A percentile compares a stretch with the other conserved stretches of the same genome.
Conservation (phyloP, 163 green algal genomes). For the Scenedesmus sp. region DNA sequence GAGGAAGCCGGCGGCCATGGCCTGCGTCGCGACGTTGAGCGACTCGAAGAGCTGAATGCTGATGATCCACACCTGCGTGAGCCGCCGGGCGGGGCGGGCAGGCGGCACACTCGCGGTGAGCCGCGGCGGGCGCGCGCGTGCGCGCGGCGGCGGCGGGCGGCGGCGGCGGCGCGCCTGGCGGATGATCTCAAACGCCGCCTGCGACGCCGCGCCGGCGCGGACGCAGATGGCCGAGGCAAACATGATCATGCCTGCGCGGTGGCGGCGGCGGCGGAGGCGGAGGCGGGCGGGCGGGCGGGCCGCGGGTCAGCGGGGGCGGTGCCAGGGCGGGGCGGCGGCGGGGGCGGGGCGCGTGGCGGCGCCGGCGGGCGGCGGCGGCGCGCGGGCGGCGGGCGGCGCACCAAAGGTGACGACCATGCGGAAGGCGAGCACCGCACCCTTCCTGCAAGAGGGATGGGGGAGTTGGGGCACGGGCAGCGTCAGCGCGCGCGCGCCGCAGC, state of each 20-base stretch:
- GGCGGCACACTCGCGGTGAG: background rate
- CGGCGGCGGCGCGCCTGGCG: conserved; percentile 44
- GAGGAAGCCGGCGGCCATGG: conserved; percentile 55
- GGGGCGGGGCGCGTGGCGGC: too few relatives aligned
- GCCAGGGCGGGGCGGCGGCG: too few relatives aligned
- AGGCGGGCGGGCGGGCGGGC: too few relatives aligned
- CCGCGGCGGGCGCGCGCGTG: background rate
- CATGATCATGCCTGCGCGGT: conserved; percentile 60
- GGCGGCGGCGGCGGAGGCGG: too few relatives aligned
- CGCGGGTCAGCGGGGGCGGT: too few relatives aligned
- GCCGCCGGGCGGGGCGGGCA: background rate
- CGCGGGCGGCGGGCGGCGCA: background rate
- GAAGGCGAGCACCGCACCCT: conserved; percentile 44
- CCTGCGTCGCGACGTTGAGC: conserved; percentile 64
- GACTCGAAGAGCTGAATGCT: conserved; percentile 69
- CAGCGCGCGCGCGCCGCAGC: too few relatives aligned
- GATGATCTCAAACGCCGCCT: conserved; percentile 65
- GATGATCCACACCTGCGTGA: conserved; percentile 57
- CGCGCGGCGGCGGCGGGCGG: background rate
- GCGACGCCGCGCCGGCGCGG: conserved; percentile 47
- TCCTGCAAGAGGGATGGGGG: too few relatives aligned
- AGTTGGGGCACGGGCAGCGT: too few relatives aligned
- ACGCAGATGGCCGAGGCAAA: conserved; percentile 61
- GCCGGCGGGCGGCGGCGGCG: too few relatives aligned
- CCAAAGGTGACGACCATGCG: conserved; percentile 45